These are phyloP conservation scores for Hanseniaspora guilliermondii DNA, from an alignment of 805 yeast genomes.

Conservation along the genomic window DNA sequence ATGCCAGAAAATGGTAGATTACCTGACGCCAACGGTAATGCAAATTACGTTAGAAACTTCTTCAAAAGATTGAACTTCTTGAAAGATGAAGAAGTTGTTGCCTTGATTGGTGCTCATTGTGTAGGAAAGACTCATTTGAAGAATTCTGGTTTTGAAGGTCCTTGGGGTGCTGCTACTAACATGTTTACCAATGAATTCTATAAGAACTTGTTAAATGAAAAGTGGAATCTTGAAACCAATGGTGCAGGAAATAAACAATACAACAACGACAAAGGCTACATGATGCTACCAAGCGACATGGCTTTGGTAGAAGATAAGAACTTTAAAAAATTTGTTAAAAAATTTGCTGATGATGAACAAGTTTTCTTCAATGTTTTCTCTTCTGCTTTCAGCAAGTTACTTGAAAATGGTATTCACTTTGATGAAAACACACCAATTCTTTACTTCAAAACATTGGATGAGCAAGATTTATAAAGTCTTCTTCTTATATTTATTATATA, in stretches of 20 bases:
- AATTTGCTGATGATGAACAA: slow-evolving; percentile 55
- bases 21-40: slow-evolving; percentile 60
- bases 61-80: slow-evolving; percentile 53
- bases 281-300: slow-evolving; percentile 83
- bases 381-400: slow-evolving; percentile 50
- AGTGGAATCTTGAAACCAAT: slow-evolving; percentile 47
- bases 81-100: slow-evolving; percentile 58
- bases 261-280: slow-evolving; percentile 50
- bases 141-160: slow-evolving; percentile 73
- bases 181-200: slow-evolving; percentile 64
- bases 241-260: slow-evolving; percentile 48
- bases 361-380: slow-evolving; percentile 54
- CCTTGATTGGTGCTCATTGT: slow-evolving; percentile 63
- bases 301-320: slow-evolving; percentile 50
- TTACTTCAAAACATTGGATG: slow-evolving; percentile 55
- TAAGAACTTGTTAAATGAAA: slow-evolving; percentile 41
- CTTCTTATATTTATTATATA: neutral
- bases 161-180: slow-evolving; percentile 79
- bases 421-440: slow-evolving; percentile 36
- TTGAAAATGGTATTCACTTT: slow-evolving; percentile 66
- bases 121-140: slow-evolving; percentile 61
- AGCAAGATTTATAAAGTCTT: slow-evolving; percentile 33
- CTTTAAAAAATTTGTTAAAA: slow-evolving; percentile 49
- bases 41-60: slow-evolving; percentile 50
- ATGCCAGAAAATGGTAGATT: slow-evolving; percentile 58